Base-by-base conservation (phyloP, 331 rosid species). In the Rhamnella rubrinervis region DNA sequence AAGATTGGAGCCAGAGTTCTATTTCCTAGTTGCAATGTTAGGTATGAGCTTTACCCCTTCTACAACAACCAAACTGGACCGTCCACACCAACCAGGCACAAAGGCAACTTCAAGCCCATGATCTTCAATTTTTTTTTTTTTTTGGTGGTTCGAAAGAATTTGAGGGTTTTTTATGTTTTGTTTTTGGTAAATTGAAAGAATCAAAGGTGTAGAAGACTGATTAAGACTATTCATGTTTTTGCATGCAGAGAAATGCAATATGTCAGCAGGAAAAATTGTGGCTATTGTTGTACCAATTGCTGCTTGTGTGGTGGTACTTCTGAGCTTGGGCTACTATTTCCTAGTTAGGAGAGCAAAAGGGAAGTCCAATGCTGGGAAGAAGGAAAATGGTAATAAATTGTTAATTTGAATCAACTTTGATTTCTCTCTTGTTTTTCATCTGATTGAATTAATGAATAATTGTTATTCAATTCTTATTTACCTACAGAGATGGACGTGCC, bases 41-140 rank as follows among this genome's bases (percentile, higher is more conserved):
- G 88, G 65, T 83, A 80, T 7, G 96, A 89, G 46, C 31, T 78
- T 12, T 76, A 75, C 55, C 72, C 81, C 40, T 89, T 87, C 66
- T 26, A 64, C 73, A 11, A 58, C 72, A 15, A 14, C 69, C 18
- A 20, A 17, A 21, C 9, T 56, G 20, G 14, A 8, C 26, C 26
- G 37, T 57, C 31, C 11, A 13, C 14, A 4, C 9, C 71, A 9
- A 6, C 26, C 6, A n/a, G 19, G 21, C 26, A 37, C 4, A 56
- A 56, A 25, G 79, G 26, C 2, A 8, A 13, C 13, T 11, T 20
- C 13, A 9, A 6, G 14, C 25, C 37, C 37, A 14, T 10, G 26
- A 31, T 31, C 35, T 31, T 31, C 5, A 4, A n/a, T n/a, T 0
- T 0, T 4, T 0, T 26, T 26, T 26, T 26, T 26, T 26, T 26